Percentiles rank a stretch among this genome's conserved stretches.
These are phyloP conservation scores for Pythium scleroteichum DNA, from an alignment of 352 stramenopile species.

Conservation along the genomic window DNA sequence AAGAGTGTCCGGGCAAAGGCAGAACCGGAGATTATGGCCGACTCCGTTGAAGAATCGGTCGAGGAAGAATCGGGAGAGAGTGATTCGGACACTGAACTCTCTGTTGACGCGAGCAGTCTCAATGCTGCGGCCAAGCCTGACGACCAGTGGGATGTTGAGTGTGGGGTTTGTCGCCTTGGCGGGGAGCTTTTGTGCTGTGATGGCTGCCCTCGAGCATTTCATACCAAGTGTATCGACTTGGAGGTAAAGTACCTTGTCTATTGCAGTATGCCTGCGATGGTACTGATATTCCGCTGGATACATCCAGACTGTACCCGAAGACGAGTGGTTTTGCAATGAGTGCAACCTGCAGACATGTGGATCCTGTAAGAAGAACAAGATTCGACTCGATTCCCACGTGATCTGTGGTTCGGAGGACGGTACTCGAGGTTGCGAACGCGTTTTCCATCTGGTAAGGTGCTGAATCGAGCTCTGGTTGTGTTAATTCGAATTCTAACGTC, in stretches of 20 bases:
- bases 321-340: slow-evolving; percentile 89
- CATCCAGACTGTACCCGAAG: slow-evolving; percentile 55
- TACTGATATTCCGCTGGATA: not conserved
- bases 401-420: slow-evolving; percentile 90
- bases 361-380: slow-evolving; percentile 84
- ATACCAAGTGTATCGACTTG: slow-evolving; percentile 82
- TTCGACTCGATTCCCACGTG: slow-evolving; percentile 88
- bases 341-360: slow-evolving; percentile 84
- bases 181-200: slow-evolving; percentile 91
- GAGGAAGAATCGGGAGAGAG: slow-evolving; percentile 7
- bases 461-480: not conserved
- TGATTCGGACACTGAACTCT: slow-evolving; percentile 23
- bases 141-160: slow-evolving; percentile 89
- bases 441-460: slow-evolving; percentile 85
- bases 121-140: slow-evolving; percentile 44
- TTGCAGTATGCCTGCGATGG: slow-evolving; percentile 2
- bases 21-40: slow-evolving; percentile 8
- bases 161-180: slow-evolving; percentile 81
- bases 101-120: slow-evolving; percentile 20
- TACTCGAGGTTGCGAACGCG: slow-evolving; percentile 79
- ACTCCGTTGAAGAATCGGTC: slow-evolving; percentile 17
- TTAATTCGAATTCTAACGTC: slow-evolving; percentile 1
- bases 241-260: slow-evolving; percentile 28
- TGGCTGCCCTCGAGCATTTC: slow-evolving; percentile 91
- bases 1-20: slow-evolving; percentile 15